A percentile compares a stretch with the other conserved stretches of the same genome.
phyloP scores from a whole-genome alignment of 192 early-diverging fungal genomes.

The Phycomyces nitens region DNA sequence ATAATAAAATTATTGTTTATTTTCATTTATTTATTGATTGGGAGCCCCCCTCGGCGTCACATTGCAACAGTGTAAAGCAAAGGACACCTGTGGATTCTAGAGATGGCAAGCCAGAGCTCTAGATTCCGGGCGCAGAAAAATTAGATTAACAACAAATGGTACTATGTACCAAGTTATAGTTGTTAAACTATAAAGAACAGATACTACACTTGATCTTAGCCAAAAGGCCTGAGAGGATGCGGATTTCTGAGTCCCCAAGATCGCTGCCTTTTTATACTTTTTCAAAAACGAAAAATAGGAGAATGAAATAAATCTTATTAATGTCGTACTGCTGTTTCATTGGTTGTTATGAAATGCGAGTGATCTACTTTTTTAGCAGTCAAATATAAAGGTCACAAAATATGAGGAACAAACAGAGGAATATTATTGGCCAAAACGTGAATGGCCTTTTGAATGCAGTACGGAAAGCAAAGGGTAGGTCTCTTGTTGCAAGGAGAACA shows the following conservation, averaged over 20 bases:
- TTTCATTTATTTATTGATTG: conserved; percentile 15
- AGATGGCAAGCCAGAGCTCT: conserved; percentile 48
- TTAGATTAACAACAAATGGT: conserved; percentile 53
- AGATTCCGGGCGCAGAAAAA: conserved; percentile 51
- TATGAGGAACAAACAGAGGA: too few relatives aligned
- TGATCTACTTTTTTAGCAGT: too few relatives aligned
- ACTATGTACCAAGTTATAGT: conserved; percentile 52
- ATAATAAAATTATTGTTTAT: background rate
- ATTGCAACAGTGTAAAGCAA: conserved; percentile 60
- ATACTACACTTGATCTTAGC: conserved; percentile 92
- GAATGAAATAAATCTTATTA: too few relatives aligned
- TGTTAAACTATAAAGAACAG: conserved; percentile 78
- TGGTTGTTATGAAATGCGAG: too few relatives aligned
- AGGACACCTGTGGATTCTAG: conserved; percentile 54
- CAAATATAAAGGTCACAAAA: too few relatives aligned
- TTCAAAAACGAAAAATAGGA: background rate
- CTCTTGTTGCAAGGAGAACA: too few relatives aligned
- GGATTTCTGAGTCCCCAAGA: conserved; percentile 21
- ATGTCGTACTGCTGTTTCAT: too few relatives aligned
- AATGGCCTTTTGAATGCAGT: too few relatives aligned
- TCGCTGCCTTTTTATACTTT: conserved; percentile 31
- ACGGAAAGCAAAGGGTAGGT: too few relatives aligned
- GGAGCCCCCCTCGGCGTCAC: conserved; percentile 45
- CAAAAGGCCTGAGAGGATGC: conserved; percentile 79
- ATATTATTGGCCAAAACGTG: too few relatives aligned